Conservation (phyloP, 768 basidiomycete genomes). For the Podaxis sp. region DNA sequence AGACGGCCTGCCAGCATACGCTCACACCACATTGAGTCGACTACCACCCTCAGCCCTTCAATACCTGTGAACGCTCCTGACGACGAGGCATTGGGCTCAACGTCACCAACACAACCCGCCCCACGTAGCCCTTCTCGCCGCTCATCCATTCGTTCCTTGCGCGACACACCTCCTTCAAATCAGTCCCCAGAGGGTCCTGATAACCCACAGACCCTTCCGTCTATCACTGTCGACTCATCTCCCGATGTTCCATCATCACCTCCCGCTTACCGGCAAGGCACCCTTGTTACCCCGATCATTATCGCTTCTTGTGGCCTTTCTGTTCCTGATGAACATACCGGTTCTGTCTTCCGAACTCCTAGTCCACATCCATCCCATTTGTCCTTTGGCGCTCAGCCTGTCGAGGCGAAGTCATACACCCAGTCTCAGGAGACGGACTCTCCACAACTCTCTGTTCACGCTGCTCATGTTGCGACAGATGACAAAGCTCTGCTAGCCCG, state of each 20-base stretch:
- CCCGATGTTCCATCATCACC: conserved; percentile 23
- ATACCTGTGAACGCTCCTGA: conserved; percentile 17
- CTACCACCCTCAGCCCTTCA: conserved; percentile 19
- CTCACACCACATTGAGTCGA: conserved; percentile 30
- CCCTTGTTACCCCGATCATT: conserved; percentile 18
- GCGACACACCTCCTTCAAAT: conserved; percentile 4
- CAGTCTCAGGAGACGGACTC: conserved; percentile 12
- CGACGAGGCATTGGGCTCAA: conserved; percentile 6
- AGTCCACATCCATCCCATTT: conserved; percentile 23
- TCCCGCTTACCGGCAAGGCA: conserved; percentile 44
- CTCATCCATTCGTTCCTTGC: conserved; percentile 29
- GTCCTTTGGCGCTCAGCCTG: conserved; percentile 15
- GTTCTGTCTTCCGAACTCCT: conserved; percentile 16
- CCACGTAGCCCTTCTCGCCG: conserved; percentile 28
- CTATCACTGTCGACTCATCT: conserved; percentile 18
- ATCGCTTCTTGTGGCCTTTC: conserved; percentile 19
- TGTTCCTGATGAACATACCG: conserved; percentile 17
- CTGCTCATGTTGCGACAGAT: conserved; percentile 66
- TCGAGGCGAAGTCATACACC: conserved; percentile 11
- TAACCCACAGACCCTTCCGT: neutral
- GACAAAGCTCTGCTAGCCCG: conserved; percentile 60
- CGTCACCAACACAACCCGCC: conserved; percentile 18
- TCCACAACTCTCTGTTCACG: conserved; percentile 25
- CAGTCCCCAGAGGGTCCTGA: conserved; percentile 2
- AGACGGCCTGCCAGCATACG: conserved; percentile 30